phyloP scores from a whole-genome alignment of 2,329 filamentous ascomycete species.

The Fusarium algeriense region DNA sequence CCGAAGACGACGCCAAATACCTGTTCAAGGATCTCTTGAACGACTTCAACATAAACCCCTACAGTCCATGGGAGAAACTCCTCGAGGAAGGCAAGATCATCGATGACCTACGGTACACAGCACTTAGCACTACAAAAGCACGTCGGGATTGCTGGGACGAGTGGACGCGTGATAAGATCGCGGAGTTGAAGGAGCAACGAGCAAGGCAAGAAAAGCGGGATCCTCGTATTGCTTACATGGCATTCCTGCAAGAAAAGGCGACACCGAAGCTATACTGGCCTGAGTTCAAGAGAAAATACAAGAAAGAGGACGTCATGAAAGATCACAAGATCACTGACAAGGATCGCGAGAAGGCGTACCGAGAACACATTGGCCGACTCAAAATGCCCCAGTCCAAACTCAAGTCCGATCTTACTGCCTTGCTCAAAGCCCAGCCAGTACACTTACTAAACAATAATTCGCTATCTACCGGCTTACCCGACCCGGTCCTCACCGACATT shows the following conservation, averaged over 20 bases:
- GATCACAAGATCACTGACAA: slow-evolving; percentile 78
- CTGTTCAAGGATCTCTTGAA: slow-evolving; percentile 89
- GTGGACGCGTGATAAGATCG: slow-evolving; percentile 85
- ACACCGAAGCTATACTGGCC: slow-evolving; percentile 96
- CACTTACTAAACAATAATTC: slow-evolving; percentile 71
- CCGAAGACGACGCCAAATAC: slow-evolving; percentile 79
- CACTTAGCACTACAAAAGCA: slow-evolving; percentile 82
- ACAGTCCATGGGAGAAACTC: slow-evolving; percentile 90
- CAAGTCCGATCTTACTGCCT: slow-evolving; percentile 75
- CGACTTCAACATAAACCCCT: slow-evolving; percentile 86
- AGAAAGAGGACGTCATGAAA: slow-evolving; percentile 84
- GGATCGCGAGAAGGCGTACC: slow-evolving; percentile 83
- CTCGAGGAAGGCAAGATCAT: slow-evolving; percentile 85
- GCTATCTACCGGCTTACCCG: slow-evolving; percentile 68
- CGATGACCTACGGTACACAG: slow-evolving; percentile 88
- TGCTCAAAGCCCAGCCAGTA: slow-evolving; percentile 73
- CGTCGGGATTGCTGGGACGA: slow-evolving; percentile 85
- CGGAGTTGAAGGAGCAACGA: slow-evolving; percentile 76
- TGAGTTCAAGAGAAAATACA: slow-evolving; percentile 93
- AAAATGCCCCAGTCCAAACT: slow-evolving; percentile 74
- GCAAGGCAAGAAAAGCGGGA: slow-evolving; percentile 84
- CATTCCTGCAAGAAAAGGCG: slow-evolving; percentile 83
- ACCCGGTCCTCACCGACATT: slow-evolving; percentile 72
- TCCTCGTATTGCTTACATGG: slow-evolving; percentile 84
- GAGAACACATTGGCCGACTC: slow-evolving; percentile 77